Evolutionary conservation across 345 rosid species (phyloP).

Genomic region (Nasturtium officinale): DNA sequence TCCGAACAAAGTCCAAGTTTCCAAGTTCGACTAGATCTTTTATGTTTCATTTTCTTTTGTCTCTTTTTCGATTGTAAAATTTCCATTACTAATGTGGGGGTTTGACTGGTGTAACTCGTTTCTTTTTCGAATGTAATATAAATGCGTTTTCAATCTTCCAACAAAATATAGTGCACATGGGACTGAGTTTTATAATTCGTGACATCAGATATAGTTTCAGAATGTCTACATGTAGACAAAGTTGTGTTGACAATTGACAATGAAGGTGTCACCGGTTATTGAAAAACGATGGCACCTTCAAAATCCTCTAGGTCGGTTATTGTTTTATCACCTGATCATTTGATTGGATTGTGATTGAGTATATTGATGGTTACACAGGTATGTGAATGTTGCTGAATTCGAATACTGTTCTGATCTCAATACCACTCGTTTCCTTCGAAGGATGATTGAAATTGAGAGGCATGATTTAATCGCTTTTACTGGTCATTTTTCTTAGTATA

Average conservation of each 20-base stretch:
- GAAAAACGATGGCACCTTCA: constrained; percentile 92
- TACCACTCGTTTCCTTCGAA: constrained; percentile 67
- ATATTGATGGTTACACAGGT: constrained; percentile 39
- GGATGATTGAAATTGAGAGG: constrained; percentile 70
- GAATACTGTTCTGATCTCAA: constrained; percentile 79
- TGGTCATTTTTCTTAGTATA: constrained; percentile 43
- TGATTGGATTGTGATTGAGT: not conserved
- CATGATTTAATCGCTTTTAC: constrained; percentile 89
- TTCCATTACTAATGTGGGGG: constrained; percentile 48
- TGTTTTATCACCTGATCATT: not conserved
- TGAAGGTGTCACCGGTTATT: too few species aligned
- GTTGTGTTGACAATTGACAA: too few species aligned
- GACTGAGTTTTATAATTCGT: not conserved
- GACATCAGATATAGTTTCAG: not conserved
- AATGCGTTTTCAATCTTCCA: constrained; percentile 20
- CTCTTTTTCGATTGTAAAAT: constrained; percentile 36
- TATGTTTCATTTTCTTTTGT: not conserved
- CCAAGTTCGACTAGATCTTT: constrained; percentile 42
- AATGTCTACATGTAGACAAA: too few species aligned
- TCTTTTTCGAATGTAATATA: constrained; percentile 32
- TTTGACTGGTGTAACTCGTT: constrained; percentile 45
- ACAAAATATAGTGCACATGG: not conserved
- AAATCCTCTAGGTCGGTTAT: constrained; percentile 76
- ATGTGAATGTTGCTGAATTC: constrained; percentile 63
- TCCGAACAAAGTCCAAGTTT: constrained; percentile 50